These are phyloP conservation scores for Colletotrichum cordylinicola DNA, from an alignment of 2,329 filamentous ascomycete genomes.

Conservation along the genomic window DNA sequence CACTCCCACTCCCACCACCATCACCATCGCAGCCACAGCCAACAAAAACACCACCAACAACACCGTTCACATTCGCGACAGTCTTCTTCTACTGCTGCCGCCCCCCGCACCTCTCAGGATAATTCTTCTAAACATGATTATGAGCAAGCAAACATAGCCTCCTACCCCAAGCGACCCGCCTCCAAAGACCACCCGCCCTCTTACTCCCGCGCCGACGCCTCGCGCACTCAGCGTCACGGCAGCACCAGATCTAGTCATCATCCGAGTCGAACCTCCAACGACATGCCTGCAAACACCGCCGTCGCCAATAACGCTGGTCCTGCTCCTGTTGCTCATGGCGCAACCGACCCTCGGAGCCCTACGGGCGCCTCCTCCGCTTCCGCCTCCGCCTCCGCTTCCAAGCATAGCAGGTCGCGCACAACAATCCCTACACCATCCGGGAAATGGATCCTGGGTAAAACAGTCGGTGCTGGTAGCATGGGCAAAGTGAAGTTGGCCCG, in stretches of 20 bases:
- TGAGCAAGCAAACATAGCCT: constrained; percentile 73
- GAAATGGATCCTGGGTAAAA: constrained; percentile 95
- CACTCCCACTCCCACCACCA: constrained; percentile 32
- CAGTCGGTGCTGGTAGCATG: constrained; percentile 97
- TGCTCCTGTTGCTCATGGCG: constrained; percentile 53
- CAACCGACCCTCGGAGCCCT: constrained; percentile 47
- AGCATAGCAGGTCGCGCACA: constrained; percentile 68
- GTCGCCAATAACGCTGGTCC: constrained; percentile 59
- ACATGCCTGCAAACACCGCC: constrained; percentile 57
- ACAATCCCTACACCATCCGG: constrained; percentile 90
- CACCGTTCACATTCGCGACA: constrained; percentile 29
- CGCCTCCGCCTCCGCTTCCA: constrained; percentile 44
- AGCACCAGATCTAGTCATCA: constrained; percentile 52
- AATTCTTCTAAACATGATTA: constrained; percentile 68
- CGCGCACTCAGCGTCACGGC: constrained; percentile 52
- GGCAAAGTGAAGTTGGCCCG: constrained; percentile 97
- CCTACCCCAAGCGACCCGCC: constrained; percentile 67
- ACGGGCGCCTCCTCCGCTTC: constrained; percentile 29
- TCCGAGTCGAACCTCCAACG: constrained; percentile 39
- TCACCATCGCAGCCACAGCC: neutral
- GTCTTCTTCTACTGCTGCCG: constrained; percentile 32
- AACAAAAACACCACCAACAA: neutral
- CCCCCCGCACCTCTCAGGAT: constrained; percentile 45
- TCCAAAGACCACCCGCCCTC: constrained; percentile 64
- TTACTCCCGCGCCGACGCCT: constrained; percentile 58